A percentile compares a stretch with the other conserved stretches of the same genome.
Conservation (phyloP, 202 grass and related monocot species). For the Cymbopogon flexuosus region DNA sequence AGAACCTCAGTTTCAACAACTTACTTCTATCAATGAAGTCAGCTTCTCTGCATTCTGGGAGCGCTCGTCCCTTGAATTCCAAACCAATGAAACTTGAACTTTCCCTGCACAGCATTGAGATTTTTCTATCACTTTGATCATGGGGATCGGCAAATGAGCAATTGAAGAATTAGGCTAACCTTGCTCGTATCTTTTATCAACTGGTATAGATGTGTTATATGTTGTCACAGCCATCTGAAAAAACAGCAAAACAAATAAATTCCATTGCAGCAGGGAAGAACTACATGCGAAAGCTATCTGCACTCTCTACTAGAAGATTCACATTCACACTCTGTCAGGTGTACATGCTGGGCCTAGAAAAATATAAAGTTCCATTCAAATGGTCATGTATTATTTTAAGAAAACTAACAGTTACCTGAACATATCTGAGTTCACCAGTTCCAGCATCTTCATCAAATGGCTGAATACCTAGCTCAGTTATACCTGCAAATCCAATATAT, state of each 20-base stretch:
- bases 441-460: conserved; percentile 77
- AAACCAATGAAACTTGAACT: conserved; percentile 92
- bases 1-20: conserved; percentile 29
- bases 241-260: conserved; percentile 21
- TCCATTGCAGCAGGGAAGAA: neutral
- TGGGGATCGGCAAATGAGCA: neutral
- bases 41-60: conserved; percentile 61
- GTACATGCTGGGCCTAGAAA: neutral
- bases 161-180: conserved; percentile 40
- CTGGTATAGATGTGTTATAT: conserved; percentile 83
- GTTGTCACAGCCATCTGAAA: conserved; percentile 90
- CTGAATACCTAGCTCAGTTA: conserved; percentile 80
- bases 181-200: conserved; percentile 71
- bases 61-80: conserved; percentile 85
- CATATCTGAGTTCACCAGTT: conserved; percentile 81
- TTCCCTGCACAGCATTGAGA: conserved; percentile 44
- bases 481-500: conserved; percentile 50
- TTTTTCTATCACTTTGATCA: conserved; percentile 25
- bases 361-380: neutral
- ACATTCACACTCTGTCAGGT: neutral
- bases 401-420: conserved; percentile 64
- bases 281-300: neutral
- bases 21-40: conserved; percentile 71
- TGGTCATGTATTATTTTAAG: conserved; percentile 24
- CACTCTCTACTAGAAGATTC: neutral